Base-by-base conservation (phyloP, 306 rosid genomes). In the Castanea sativa region DNA sequence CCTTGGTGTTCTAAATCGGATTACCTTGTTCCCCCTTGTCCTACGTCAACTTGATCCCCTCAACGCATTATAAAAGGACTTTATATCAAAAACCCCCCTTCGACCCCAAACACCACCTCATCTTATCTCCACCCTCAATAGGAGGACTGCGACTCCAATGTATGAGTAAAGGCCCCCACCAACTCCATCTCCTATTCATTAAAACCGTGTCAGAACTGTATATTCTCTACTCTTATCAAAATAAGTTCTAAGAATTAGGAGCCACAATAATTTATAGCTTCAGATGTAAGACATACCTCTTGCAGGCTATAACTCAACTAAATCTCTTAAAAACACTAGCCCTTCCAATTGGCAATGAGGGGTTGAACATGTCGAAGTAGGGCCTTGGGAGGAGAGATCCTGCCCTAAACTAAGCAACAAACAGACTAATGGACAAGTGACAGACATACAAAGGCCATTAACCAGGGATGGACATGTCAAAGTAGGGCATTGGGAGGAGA, bases 211-310 rank as follows among this genome's bases (percentile, higher is more conserved):
- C 12, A 0, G 45, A 41, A 41, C 45, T 11, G 10, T 41, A 41
- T 41, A 41, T 41, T 41, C 12, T 41, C 45, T 8, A 41, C 61
- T 45, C 19, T 77, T 35, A 71, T 68, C 43, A 84, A 53, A 75
- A 79, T 27, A 53, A 56, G 59, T 76, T 35, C 52, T 13, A 58
- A 58, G 30, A 56, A 29, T 55, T 68, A 73, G 75, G 56, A 56
- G 49, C 16, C 49, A 33, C 3, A 33, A 33, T 67, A 67, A 67
- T 33, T 67, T 18, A 9, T 19, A 6, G 1, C 33, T 67, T 18
- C 71, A 67, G 33, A 33, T 67, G 51, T 45, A 33, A 33, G 71
- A 33, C 25, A 32, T 33, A 9, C 11, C 23, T 16, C n/a, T 5
- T 67, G 71, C 27, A 67, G n/a, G 71, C 35, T 27, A 61, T 32